These are phyloP conservation scores for Parvularia atlantis DNA, from an alignment of 78 protist genomes.

Conservation along the genomic window DNA sequence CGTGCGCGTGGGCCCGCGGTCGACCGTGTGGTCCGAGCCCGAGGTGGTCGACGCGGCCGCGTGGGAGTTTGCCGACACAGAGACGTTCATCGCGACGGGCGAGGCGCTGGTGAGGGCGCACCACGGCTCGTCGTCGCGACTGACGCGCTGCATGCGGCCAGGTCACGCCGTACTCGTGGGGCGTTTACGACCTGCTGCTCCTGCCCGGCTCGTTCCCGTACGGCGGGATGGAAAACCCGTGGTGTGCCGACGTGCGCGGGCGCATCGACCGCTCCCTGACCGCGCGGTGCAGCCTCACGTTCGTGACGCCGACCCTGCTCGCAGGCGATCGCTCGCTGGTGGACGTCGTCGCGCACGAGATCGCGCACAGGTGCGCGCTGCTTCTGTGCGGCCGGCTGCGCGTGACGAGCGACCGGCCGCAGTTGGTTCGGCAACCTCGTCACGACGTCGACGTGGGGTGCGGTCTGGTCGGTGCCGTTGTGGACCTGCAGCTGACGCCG, in stretches of 20 bases:
- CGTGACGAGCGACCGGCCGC: no score
- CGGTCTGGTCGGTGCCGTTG: no score
- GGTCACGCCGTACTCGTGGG: conserved; percentile 72
- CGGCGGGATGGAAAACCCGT: conserved; percentile 84
- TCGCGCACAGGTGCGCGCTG: conserved; percentile 41
- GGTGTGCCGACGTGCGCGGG: no score
- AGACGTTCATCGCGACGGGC: conserved; percentile 30
- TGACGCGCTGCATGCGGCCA: conserved; percentile 23
- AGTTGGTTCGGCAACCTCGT: conserved; percentile 80
- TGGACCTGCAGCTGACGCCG: conserved; percentile 14
- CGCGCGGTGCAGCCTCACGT: conserved; percentile 15
- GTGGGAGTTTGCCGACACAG: conserved; percentile 70
- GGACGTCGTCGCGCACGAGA: conserved; percentile 73
- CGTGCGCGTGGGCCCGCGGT: conserved; percentile 58
- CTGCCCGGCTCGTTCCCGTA: conserved; percentile 74
- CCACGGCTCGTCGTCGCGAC: no score
- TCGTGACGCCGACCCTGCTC: conserved; percentile 68
- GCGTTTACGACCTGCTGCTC: conserved; percentile 58
- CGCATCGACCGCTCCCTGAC: not conserved
- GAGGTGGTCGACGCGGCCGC: conserved; percentile 46
- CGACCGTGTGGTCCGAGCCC: conserved; percentile 58
- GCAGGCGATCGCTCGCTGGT: conserved; percentile 69
- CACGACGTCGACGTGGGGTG: conserved; percentile 55
- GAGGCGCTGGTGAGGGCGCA: conserved; percentile 31
- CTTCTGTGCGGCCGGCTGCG: conserved; percentile 19